Base-by-base conservation (phyloP, 2,329 filamentous ascomycete species). In the Xylaria sp. region DNA sequence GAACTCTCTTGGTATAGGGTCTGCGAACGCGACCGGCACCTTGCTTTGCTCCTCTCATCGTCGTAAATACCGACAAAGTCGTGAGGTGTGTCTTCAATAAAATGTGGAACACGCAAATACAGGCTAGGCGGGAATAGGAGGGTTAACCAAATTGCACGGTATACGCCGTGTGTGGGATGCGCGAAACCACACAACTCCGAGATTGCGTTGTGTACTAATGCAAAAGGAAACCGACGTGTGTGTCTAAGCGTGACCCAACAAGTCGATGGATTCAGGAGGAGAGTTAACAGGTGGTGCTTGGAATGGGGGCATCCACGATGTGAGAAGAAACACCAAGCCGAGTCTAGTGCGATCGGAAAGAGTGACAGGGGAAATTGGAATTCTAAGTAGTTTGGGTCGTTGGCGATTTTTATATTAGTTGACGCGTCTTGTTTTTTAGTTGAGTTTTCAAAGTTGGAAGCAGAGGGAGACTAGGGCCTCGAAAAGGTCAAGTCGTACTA, bases 221-320 rank as follows among this genome's bases (percentile, higher is more conserved):
- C 59, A 26, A 59, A 49, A 17, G 6, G 31, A 54, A 46, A 51
- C n/a, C 40, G 38, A 49, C 10, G 60, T 46, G 49, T 17, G 38
- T 38, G 59, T 49, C 28, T 42, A 33, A 28, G 46, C 44, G 56
- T 44, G 46, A 4, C 38, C 51, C 9, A 38, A 42, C 26, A 46
- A 66, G 44, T 66, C 58, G 58, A 67, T 62, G 65, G 33, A 59
- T 42, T 58, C 9, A 23, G 68, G 60, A 68, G 48, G 38, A 44
- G 58, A 65, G 65, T 65, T 60, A 42, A 59, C 60, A 26, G 51
- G 57, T 57, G 79, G n/a, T 81, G 78, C 36, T 59, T 28, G 11
- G 36, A n/a, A 57, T 57, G 54, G 36, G 56, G 26, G 15, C 31
- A 59, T 44, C 5, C 4, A 44, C 33, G n/a, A 44, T 23, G 36